Base-by-base conservation (phyloP, 805 yeast genomes). In the Wickerhamomyces subpelliculosus region DNA sequence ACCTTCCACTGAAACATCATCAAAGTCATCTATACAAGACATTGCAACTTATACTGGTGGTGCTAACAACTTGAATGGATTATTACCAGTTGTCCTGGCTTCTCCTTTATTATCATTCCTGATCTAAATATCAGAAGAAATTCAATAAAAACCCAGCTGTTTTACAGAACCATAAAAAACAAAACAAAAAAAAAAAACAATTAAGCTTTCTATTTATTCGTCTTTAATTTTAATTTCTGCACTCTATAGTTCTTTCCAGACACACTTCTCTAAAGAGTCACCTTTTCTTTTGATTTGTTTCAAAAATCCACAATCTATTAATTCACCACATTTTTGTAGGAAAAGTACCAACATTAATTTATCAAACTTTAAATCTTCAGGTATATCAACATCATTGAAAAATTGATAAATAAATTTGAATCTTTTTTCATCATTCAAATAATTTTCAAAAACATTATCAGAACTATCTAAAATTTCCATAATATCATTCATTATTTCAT, bases 241-340 rank as follows among this genome's bases (percentile, higher is more conserved):
- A 23, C 5, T 26, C 12, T 16, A 80, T 13, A 83, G 56, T 22
- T 77, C 85, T 49, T 70, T 80, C 93, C 93, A 84, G 5, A 77
- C 57, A 13, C 78, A 65, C 51, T 82, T 85, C 48, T 84, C 90
- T 30, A 84, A 64, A 39, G 70, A 66, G 47, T 84, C 88, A 23
- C 75, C 73, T 55, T 77, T 78, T 13, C 78, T 60, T 46, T 67
- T 69, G 19, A 64, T 62, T 31, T 72, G 72, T 46, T 77, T 78
- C 16, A 86, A 54, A 34, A 85, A 61, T 0, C 96, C 96, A 39
- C 84, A 61, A 44, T 73, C 62, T 41, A 77, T 74, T 41, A 88
- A 64, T 52, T 87, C 95, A 20, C 73, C 73, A 35, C 89, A 67
- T 16, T 78, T 78, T 47, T 84, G 89, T 43, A 84, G 61, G 54